Conservation (phyloP, 805 yeast genomes). For the Kodamaea kaohsiungensis region DNA sequence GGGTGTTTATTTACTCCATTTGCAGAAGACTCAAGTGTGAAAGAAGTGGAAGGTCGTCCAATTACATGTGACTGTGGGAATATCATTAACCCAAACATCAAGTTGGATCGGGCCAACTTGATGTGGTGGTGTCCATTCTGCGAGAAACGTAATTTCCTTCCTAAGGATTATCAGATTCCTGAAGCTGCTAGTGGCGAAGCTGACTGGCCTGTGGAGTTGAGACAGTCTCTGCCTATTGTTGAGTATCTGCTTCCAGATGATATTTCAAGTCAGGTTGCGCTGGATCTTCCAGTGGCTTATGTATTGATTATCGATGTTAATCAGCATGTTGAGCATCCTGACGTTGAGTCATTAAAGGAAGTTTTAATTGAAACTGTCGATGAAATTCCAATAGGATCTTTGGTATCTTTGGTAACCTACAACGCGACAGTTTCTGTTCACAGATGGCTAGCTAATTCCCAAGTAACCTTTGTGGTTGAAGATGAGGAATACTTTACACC, state of each 20-base stretch:
- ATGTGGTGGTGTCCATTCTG: constrained; percentile 46
- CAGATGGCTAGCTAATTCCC: constrained; percentile 8
- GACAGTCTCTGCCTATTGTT: constrained; percentile 26
- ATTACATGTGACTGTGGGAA: constrained; percentile 30
- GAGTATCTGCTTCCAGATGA: constrained; percentile 35
- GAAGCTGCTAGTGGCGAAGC: constrained; percentile 11
- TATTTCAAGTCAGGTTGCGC: constrained; percentile 15
- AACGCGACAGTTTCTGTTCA: constrained; percentile 29
- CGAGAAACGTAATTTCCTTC: constrained; percentile 22
- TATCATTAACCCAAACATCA: constrained; percentile 29
- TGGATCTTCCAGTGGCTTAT: constrained; percentile 14
- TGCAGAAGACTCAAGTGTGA: neutral
- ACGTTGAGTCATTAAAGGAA: constrained; percentile 16
- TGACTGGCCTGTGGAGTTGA: constrained; percentile 30
- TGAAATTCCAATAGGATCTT: constrained; percentile 17
- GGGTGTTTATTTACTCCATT: constrained; percentile 40
- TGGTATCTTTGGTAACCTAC: constrained; percentile 29
- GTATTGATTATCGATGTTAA: constrained; percentile 32
- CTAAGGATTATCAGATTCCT: constrained; percentile 19
- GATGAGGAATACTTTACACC: constrained; percentile 7
- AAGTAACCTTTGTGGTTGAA: neutral
- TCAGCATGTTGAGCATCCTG: constrained; percentile 20
- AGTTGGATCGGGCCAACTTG: constrained; percentile 28
- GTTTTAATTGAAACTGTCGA: constrained; percentile 17
- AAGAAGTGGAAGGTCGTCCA: constrained; percentile 15